phyloP scores from a whole-genome alignment of 371 early-diverging fungal species.

The Actinomortierella ambigua region DNA sequence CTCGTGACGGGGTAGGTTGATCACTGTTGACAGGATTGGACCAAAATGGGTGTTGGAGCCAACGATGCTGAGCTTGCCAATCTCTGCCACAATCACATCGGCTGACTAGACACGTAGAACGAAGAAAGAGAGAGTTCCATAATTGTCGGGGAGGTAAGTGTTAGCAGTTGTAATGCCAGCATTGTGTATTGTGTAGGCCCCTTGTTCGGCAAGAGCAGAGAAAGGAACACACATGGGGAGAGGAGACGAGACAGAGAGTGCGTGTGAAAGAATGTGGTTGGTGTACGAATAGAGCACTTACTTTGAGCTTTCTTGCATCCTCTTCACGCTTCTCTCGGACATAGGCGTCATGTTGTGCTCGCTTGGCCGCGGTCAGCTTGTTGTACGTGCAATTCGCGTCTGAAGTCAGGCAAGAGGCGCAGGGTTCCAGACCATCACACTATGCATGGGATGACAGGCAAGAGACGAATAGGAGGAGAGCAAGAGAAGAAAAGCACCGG shows the following conservation, averaged over 20 bases:
- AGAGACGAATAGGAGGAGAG: background rate
- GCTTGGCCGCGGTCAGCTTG: slow-evolving; percentile 26
- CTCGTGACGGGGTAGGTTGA: slow-evolving; percentile 43
- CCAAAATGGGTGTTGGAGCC: slow-evolving; percentile 41
- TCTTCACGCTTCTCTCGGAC: slow-evolving; percentile 30
- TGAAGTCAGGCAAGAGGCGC: slow-evolving; percentile 23
- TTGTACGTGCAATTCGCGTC: slow-evolving; percentile 22
- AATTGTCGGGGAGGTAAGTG: too few species aligned
- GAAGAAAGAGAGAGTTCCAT: too few species aligned
- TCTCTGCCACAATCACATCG: slow-evolving; percentile 31
- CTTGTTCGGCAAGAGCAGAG: too few species aligned
- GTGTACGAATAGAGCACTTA: slow-evolving; percentile 6
- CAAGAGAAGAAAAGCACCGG: too few species aligned
- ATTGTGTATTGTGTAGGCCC: too few species aligned
- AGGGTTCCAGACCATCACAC: slow-evolving; percentile 46
- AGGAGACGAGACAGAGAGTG: too few species aligned
- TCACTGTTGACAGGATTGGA: slow-evolving; percentile 32
- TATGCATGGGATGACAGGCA: background rate
- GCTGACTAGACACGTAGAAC: slow-evolving; percentile 12
- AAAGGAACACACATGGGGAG: too few species aligned
- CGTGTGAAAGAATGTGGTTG: too few species aligned
- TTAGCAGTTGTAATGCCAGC: too few species aligned
- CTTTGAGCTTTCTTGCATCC: slow-evolving; percentile 27
- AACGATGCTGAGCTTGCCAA: slow-evolving; percentile 32
- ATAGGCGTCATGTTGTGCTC: slow-evolving; percentile 25